A percentile compares a stretch with the other conserved stretches of the same genome.
Conservation (phyloP, 78 protist genomes). For the Cavenderia fasciculata region DNA sequence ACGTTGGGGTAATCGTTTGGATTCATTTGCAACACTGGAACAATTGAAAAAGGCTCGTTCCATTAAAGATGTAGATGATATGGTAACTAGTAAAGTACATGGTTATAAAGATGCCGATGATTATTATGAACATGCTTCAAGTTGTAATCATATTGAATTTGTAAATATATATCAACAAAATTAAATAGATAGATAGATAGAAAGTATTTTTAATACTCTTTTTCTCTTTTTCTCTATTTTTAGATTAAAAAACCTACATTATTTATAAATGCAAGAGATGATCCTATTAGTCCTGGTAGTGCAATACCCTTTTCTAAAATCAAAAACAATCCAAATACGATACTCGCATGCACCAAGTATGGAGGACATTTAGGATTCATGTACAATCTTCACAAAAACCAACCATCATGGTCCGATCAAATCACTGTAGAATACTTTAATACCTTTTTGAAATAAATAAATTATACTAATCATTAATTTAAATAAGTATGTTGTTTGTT, state of each 20-base stretch:
- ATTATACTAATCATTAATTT: too few relatives aligned
- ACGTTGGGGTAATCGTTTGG: neutral
- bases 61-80: slow-evolving; percentile 5
- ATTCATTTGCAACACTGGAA: neutral
- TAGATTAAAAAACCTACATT: slow-evolving; percentile 47
- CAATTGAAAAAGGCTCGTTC: neutral
- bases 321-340: slow-evolving; percentile 26
- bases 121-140: neutral
- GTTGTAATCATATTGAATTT: neutral
- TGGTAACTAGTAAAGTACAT: slow-evolving; percentile 28
- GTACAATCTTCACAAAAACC: neutral
- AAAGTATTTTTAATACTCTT: too few relatives aligned
- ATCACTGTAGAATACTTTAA: slow-evolving; percentile 36
- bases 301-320: slow-evolving; percentile 21
- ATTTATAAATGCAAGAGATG: slow-evolving; percentile 29
- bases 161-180: neutral
- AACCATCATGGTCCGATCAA: slow-evolving; percentile 37
- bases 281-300: slow-evolving; percentile 14
- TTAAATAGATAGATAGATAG: too few relatives aligned
- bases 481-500: too few relatives aligned
- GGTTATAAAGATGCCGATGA: slow-evolving; percentile 17
- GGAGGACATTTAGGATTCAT: slow-evolving; percentile 65
- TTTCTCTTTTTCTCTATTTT: too few relatives aligned
- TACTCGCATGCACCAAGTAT: neutral
- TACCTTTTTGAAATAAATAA: slow-evolving; percentile 21